Conservation (phyloP, 225 moss, liverwort and hornwort genomes). For the Pseudisothecium myosuroides region DNA sequence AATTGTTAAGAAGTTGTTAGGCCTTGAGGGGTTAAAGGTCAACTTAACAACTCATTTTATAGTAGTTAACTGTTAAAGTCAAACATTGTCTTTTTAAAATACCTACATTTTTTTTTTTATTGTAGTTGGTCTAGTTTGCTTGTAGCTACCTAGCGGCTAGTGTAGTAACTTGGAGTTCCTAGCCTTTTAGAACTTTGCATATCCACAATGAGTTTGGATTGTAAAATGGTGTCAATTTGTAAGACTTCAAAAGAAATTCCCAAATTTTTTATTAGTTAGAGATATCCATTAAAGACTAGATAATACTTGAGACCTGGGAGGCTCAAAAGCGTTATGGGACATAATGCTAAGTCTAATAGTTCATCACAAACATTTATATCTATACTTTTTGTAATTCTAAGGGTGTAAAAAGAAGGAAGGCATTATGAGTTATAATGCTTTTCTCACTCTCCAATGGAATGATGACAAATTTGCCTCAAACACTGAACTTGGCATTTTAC, state of each 20-base stretch:
- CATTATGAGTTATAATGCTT: no score
- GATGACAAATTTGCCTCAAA: neutral
- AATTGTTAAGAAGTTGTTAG: no score
- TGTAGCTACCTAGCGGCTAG: no score
- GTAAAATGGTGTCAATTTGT: neutral
- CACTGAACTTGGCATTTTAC: neutral
- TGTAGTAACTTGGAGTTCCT: neutral
- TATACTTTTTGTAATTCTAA: no score
- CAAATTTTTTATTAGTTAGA: neutral
- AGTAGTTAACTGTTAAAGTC: neutral
- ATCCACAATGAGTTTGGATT: neutral
- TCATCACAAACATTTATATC: neutral
- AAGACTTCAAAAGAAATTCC: neutral
- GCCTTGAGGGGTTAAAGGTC: no score
- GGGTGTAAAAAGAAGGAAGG: neutral
- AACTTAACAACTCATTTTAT: neutral
- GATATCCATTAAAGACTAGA: neutral
- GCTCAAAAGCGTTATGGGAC: neutral
- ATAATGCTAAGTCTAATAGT: neutral
- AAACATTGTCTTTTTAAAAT: neutral
- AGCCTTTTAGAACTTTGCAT: neutral
- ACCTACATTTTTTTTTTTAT: neutral
- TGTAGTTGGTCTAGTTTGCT: neutral
- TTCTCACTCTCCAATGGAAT: neutral
- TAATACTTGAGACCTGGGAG: accelerated